Evolutionary conservation across 2,329 filamentous ascomycete species (phyloP), one percentile per base, ranked within the genome.

Genomic region (Colletotrichum sojae): DNA sequence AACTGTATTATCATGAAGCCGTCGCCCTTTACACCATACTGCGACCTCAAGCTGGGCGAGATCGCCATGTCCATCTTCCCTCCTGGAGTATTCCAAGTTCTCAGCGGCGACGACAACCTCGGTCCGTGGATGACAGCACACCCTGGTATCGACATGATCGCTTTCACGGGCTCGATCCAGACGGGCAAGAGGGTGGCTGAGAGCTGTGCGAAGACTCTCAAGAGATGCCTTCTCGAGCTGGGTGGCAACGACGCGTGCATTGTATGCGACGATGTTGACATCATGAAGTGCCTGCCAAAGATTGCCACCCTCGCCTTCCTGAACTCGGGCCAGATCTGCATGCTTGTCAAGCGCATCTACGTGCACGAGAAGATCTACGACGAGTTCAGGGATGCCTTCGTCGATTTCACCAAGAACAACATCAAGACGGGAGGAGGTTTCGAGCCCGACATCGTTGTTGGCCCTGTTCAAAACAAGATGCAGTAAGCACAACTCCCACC

Each of bases 181-280:
- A 90, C 87, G 0, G 89, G 89, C 3, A 90, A 90, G 81, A 84
- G 84, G 75, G 85, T 91, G 56, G 85, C 89, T 80, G 83, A 83
- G 59, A 79, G 76, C 43, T 80, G 79, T 25, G 81, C 85, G 16
- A 83, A 83, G 74, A 88, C 86, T 0, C 78, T 91, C 36, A 91
- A 90, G 82, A 81, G 88, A 49, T 83, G 89, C n/a, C 89, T 86
- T 0, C 83, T 91, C 10, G 89, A 91, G 76, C 83, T 90, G 74
- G 86, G 88, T 27, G 89, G 88, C 39, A 90, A 90, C 72, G 88
- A 90, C 68, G 83, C 88, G 2, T 84, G 86, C n/a, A 88, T 90
- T 71, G 80, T 90, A 48, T 82, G 84, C 39, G 83, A 83, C 0
- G 88, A 90, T 70, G 86, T 90, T 5, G 85, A 91, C 66, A 79